These are phyloP conservation scores for Candida orba DNA, from an alignment of 805 yeast species.

Conservation along the genomic window DNA sequence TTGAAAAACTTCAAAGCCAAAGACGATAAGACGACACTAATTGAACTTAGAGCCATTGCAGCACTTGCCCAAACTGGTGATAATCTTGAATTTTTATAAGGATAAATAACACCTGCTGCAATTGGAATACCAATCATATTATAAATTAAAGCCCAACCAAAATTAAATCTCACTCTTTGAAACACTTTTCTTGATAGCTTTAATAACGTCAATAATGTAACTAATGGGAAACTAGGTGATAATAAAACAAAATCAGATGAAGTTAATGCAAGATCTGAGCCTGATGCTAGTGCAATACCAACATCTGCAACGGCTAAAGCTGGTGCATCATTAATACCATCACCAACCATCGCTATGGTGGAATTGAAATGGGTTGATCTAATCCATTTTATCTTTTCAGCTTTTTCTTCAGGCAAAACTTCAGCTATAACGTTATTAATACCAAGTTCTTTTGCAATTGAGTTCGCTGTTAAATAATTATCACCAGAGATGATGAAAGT, in stretches of 20 bases:
- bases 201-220: constrained; percentile 47
- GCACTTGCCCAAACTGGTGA: constrained; percentile 64
- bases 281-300: constrained; percentile 70
- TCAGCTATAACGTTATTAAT: constrained; percentile 58
- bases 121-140: constrained; percentile 53
- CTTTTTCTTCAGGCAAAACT: constrained; percentile 69
- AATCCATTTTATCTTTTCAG: constrained; percentile 48
- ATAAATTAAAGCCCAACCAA: constrained; percentile 53
- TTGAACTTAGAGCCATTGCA: constrained; percentile 55
- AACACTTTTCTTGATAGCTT: constrained; percentile 44
- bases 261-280: constrained; percentile 68
- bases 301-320: constrained; percentile 70
- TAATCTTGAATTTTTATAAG: constrained; percentile 43
- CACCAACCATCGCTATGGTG: constrained; percentile 67
- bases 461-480: constrained; percentile 55
- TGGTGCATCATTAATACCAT: constrained; percentile 81
- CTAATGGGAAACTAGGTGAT: constrained; percentile 42
- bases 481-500: constrained; percentile 81
- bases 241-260: constrained; percentile 69
- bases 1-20: constrained; percentile 41
- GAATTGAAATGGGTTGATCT: constrained; percentile 33
- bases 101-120: constrained; percentile 62
- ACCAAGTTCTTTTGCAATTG: constrained; percentile 59
- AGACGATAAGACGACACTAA: constrained; percentile 53
- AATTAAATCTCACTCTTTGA: constrained; percentile 47